These are phyloP conservation scores for Nemania bipapillata DNA, from an alignment of 2,329 filamentous ascomycete species.

Conservation along the genomic window DNA sequence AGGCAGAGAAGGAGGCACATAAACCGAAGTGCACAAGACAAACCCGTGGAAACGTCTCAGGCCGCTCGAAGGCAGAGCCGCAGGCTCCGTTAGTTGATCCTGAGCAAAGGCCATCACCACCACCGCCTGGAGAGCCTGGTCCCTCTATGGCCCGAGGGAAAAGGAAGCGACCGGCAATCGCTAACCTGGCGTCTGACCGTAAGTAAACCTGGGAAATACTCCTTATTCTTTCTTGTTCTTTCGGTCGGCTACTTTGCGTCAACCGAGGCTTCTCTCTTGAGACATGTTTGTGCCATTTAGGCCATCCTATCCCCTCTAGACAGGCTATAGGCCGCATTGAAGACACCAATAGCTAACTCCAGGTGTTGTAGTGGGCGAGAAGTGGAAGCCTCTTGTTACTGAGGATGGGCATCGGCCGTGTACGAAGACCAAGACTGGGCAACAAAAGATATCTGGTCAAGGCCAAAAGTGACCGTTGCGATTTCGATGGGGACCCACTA, in stretches of 20 bases:
- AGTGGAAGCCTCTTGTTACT: slow-evolving; percentile 40
- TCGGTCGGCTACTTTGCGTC: background rate
- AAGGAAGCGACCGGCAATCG: slow-evolving; percentile 32
- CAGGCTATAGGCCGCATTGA: too few relatives aligned
- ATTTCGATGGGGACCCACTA: background rate
- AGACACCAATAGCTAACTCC: background rate
- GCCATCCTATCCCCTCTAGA: background rate
- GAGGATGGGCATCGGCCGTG: slow-evolving; percentile 39
- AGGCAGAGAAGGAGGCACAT: background rate
- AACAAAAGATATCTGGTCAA: background rate
- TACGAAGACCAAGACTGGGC: slow-evolving; percentile 3
- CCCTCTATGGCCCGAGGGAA: background rate
- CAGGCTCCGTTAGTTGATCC: background rate
- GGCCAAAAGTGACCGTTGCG: background rate
- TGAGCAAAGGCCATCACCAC: too few relatives aligned
- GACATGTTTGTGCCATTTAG: background rate
- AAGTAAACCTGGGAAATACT: background rate
- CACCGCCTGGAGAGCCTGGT: too few relatives aligned
- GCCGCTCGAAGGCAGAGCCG: background rate
- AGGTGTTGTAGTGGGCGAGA: slow-evolving; percentile 31
- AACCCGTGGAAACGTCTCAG: background rate
- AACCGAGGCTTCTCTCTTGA: background rate
- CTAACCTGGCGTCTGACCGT: slow-evolving; percentile 34
- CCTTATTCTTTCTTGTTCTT: background rate
- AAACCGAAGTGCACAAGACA: background rate